A percentile compares a stretch with the other conserved stretches of the same genome.
Evolutionary conservation across 2,329 filamentous ascomycete genomes (phyloP).

Genomic region (Verticillium nubilum): DNA sequence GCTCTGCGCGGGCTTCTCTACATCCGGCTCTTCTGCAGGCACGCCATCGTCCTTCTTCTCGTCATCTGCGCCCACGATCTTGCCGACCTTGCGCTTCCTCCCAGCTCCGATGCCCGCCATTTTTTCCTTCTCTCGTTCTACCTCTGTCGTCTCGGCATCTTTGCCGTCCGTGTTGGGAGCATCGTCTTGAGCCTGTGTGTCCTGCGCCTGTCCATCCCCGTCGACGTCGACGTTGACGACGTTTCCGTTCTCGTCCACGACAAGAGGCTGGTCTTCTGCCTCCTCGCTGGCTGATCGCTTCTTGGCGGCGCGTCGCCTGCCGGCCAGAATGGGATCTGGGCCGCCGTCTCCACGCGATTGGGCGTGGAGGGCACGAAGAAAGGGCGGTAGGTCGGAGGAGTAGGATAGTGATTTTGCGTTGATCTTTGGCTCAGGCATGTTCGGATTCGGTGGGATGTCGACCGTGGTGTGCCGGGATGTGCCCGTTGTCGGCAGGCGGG

Average conservation of each 20-base stretch:
- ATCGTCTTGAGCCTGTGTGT: conserved; percentile 18
- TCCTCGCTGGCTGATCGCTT: conserved; percentile 60
- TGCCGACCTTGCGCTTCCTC: conserved; percentile 52
- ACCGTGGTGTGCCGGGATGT: too few species aligned
- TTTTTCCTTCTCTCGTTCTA: conserved; percentile 24
- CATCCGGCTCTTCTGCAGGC: conserved; percentile 2
- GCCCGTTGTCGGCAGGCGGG: too few species aligned
- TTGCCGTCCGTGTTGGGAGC: conserved; percentile 12
- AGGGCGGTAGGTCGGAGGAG: conserved; percentile 53
- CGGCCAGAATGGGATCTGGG: conserved; percentile 47
- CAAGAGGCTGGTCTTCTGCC: conserved; percentile 70
- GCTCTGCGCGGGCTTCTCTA: conserved; percentile 2
- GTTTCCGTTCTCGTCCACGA: conserved; percentile 69
- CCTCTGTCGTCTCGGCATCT: conserved; percentile 3
- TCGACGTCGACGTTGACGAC: conserved; percentile 47
- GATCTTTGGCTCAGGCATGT: conserved; percentile 51
- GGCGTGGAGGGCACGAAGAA: conserved; percentile 52
- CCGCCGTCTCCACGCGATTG: conserved; percentile 42
- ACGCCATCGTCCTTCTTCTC: not conserved
- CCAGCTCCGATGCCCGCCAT: conserved; percentile 35
- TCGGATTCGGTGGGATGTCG: not conserved
- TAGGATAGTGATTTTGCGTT: conserved; percentile 68
- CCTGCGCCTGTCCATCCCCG: conserved; percentile 18
- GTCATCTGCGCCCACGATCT: conserved; percentile 34
- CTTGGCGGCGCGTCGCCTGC: conserved; percentile 42